Percentiles rank a stretch among this genome's conserved stretches.
These are phyloP conservation scores for Elaeagnus macrophylla DNA, from an alignment of 306 rosid species.

Conservation along the genomic window DNA sequence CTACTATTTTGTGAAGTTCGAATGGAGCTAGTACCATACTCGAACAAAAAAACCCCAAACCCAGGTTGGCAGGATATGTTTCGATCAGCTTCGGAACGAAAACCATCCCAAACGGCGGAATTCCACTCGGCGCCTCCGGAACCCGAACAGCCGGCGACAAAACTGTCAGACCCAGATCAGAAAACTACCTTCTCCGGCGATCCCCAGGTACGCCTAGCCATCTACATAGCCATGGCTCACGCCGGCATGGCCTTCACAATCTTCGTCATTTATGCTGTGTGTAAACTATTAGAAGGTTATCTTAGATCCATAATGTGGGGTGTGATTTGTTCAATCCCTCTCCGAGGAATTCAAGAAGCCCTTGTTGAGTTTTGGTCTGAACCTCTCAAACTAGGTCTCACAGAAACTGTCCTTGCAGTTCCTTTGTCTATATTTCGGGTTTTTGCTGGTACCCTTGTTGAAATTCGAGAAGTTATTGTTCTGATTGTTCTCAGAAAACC, in stretches of 20 bases:
- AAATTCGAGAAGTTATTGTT: slow-evolving; percentile 44
- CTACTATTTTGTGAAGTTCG: no score
- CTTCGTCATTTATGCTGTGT: slow-evolving; percentile 49
- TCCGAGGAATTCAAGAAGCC: slow-evolving; percentile 67
- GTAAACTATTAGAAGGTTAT: slow-evolving; percentile 66
- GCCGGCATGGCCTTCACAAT: slow-evolving; percentile 77
- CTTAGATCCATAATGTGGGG: slow-evolving; percentile 93
- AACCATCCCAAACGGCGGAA: slow-evolving; percentile 28
- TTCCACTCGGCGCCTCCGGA: slow-evolving; percentile 16
- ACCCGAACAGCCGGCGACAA: neutral
- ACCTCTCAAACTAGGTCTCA: slow-evolving; percentile 61
- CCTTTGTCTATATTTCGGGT: slow-evolving; percentile 64
- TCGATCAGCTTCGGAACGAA: slow-evolving; percentile 64
- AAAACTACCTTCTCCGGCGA: slow-evolving; percentile 46
- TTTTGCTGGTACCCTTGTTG: slow-evolving; percentile 71
- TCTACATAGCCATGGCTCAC: slow-evolving; percentile 93
- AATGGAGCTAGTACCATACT: slow-evolving; percentile 68
- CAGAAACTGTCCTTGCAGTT: slow-evolving; percentile 71
- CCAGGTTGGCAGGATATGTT: slow-evolving; percentile 98
- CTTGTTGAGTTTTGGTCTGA: slow-evolving; percentile 69
- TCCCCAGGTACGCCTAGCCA: slow-evolving; percentile 79
- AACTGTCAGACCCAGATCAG: slow-evolving; percentile 26
- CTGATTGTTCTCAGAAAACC: slow-evolving; percentile 44
- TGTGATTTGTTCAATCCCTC: slow-evolving; percentile 78
- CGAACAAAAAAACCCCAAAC: slow-evolving; percentile 39